phyloP scores from a whole-genome alignment of 1,284 basidiomycete genomes.

The Fomes fomentarius region DNA sequence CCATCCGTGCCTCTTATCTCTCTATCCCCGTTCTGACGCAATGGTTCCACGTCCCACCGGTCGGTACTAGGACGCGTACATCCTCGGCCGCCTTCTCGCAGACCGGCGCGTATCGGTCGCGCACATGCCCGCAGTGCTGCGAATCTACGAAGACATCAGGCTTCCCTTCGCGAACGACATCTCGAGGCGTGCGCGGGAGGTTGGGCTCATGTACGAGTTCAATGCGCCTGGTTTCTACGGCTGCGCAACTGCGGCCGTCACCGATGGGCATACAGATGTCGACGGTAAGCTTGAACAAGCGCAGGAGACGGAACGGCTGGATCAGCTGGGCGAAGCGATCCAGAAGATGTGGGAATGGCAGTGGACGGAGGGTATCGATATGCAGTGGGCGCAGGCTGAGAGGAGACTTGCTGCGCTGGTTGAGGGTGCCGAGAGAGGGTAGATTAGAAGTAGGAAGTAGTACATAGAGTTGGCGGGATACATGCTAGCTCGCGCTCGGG shows the following conservation, averaged over 20 bases:
- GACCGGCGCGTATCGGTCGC: conserved; percentile 27
- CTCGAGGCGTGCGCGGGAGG: conserved; percentile 12
- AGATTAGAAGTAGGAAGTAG: not conserved
- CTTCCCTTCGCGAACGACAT: conserved; percentile 28
- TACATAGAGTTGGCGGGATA: too few species aligned
- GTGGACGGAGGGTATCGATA: conserved; percentile 8
- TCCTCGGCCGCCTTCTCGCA: conserved; percentile 38
- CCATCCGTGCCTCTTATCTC: too few species aligned
- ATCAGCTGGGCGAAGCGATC: conserved; percentile 8
- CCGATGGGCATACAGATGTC: not conserved
- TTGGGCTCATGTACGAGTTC: conserved; percentile 31
- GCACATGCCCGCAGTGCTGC: conserved; percentile 29
- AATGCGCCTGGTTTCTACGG: conserved; percentile 10
- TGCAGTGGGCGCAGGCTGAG: conserved; percentile 10
- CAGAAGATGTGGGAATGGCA: conserved; percentile 20
- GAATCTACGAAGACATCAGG: conserved; percentile 36
- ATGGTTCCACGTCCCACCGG: too few species aligned
- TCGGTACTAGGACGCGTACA: conserved; percentile 41
- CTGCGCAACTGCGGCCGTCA: not conserved
- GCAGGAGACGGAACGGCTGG: conserved; percentile 2
- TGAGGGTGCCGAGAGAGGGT: not conserved
- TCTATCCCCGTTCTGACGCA: too few species aligned
- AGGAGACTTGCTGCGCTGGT: not conserved
- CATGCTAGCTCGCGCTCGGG: too few species aligned
- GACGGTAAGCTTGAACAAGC: not conserved